Percentiles rank a stretch among this genome's conserved stretches.
Conservation (phyloP, 148 eudicot species). For the Camellia lanceoleosa region DNA sequence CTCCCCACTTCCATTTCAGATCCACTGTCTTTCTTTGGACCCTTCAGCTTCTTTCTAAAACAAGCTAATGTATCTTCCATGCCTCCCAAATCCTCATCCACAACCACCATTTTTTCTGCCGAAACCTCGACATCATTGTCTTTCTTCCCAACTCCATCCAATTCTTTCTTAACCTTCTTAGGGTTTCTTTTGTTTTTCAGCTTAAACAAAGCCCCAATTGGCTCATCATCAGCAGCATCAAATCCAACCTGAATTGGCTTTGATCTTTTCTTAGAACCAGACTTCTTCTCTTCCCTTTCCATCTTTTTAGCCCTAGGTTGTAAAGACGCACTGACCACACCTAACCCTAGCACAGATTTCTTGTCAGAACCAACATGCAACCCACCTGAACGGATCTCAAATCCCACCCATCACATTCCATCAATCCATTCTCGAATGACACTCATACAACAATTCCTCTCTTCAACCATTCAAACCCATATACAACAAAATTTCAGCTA, state of each 20-base stretch:
- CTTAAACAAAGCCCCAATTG: slow-evolving; percentile 71
- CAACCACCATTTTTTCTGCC: slow-evolving; percentile 28
- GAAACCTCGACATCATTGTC: slow-evolving; percentile 29
- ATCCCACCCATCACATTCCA: slow-evolving; percentile 16
- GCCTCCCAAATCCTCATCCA: slow-evolving; percentile 56
- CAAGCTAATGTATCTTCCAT: slow-evolving; percentile 93
- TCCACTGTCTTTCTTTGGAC: slow-evolving; percentile 63
- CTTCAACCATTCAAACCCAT: background rate
- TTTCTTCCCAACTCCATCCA: slow-evolving; percentile 31
- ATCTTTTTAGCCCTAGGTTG: slow-evolving; percentile 39
- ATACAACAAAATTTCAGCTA: background rate
- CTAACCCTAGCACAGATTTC: slow-evolving; percentile 32
- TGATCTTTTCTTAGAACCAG: slow-evolving; percentile 55
- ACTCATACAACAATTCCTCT: background rate
- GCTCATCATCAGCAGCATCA: slow-evolving; percentile 83
- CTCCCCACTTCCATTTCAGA: slow-evolving; percentile 23
- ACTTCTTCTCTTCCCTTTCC: slow-evolving; percentile 57
- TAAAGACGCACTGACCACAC: slow-evolving; percentile 17
- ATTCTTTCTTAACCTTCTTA: slow-evolving; percentile 54
- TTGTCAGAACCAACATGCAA: slow-evolving; percentile 15
- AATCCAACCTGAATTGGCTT: slow-evolving; percentile 33
- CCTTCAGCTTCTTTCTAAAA: slow-evolving; percentile 87
- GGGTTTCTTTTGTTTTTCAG: slow-evolving; percentile 49
- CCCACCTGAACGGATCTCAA: background rate
- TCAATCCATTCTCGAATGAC: background rate